Percentiles rank a stretch among this genome's conserved stretches.
These are phyloP conservation scores for Capsicum pubescens DNA, from an alignment of 257 asterid species.

Conservation along the genomic window DNA sequence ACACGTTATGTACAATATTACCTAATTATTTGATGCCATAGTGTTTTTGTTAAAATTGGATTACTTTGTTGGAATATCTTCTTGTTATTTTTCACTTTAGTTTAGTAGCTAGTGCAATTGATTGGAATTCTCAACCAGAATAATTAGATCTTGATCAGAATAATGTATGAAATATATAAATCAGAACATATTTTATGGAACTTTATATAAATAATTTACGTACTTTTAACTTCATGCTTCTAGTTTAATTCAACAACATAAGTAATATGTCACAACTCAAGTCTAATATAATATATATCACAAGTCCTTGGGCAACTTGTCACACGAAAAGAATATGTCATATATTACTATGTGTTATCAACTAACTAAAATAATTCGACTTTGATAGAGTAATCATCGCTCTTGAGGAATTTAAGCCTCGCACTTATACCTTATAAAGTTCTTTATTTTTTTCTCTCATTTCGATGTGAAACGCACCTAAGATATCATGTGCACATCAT, in stretches of 20 bases:
- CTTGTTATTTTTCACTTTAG: background rate
- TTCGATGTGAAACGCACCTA: background rate
- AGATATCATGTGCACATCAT: background rate
- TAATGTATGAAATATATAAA: background rate
- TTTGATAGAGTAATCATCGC: too few relatives aligned
- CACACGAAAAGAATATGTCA: too few relatives aligned
- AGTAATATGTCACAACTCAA: background rate
- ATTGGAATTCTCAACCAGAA: background rate
- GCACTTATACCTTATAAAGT: background rate
- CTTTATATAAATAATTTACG: background rate
- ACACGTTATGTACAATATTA: background rate
- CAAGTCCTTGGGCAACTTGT: too few relatives aligned
- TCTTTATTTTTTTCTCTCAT: background rate
- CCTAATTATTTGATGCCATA: background rate
- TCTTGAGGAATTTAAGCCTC: too few relatives aligned
- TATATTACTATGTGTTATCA: too few relatives aligned
- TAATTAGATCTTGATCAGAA: background rate
- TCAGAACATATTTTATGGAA: background rate
- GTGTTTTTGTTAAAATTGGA: background rate
- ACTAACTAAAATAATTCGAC: too few relatives aligned
- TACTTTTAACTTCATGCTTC: background rate
- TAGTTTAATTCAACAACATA: background rate
- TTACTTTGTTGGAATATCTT: conserved; percentile 18
- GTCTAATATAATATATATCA: background rate
- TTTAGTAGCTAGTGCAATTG: background rate